phyloP scores from a whole-genome alignment of 305 asterid species.

The Solanum hybrid region DNA sequence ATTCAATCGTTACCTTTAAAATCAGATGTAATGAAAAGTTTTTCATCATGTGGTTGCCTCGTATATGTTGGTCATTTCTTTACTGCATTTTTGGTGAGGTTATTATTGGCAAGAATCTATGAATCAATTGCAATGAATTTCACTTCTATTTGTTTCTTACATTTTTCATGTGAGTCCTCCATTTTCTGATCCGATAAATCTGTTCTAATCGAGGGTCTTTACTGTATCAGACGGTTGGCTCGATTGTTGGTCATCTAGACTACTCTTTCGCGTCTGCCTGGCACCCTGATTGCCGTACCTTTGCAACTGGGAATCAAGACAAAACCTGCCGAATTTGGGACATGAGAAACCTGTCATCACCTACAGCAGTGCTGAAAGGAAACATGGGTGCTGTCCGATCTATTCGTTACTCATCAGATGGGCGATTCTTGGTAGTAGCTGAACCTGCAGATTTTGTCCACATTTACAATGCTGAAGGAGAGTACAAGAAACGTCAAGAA shows the following conservation, averaged over 20 bases:
- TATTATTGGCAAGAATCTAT: not conserved
- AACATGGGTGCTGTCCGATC: slow-evolving; percentile 66
- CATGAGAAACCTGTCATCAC: slow-evolving; percentile 39
- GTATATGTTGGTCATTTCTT: not conserved
- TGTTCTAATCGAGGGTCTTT: not conserved
- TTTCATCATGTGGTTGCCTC: not conserved
- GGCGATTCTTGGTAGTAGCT: slow-evolving; percentile 54
- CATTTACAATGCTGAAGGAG: slow-evolving; percentile 33
- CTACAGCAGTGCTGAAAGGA: slow-evolving; percentile 48
- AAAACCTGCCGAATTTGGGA: slow-evolving; percentile 75
- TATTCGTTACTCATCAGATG: slow-evolving; percentile 53
- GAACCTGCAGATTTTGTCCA: slow-evolving; percentile 84
- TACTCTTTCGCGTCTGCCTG: slow-evolving; percentile 77
- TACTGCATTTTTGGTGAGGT: not conserved
- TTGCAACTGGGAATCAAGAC: slow-evolving; percentile 82
- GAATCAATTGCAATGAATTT: not conserved
- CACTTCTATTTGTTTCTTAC: not conserved
- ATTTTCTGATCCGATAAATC: not conserved
- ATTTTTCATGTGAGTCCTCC: not conserved
- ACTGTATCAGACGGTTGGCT: slow-evolving; percentile 38
- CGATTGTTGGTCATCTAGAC: slow-evolving; percentile 62
- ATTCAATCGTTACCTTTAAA: not conserved
- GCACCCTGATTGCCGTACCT: slow-evolving; percentile 57
- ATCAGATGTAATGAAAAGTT: not conserved
- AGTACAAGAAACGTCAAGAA: slow-evolving; percentile 48